These are phyloP conservation scores for Ceratocystis ficicola DNA, from an alignment of 2,329 filamentous ascomycete species.

Conservation along the genomic window DNA sequence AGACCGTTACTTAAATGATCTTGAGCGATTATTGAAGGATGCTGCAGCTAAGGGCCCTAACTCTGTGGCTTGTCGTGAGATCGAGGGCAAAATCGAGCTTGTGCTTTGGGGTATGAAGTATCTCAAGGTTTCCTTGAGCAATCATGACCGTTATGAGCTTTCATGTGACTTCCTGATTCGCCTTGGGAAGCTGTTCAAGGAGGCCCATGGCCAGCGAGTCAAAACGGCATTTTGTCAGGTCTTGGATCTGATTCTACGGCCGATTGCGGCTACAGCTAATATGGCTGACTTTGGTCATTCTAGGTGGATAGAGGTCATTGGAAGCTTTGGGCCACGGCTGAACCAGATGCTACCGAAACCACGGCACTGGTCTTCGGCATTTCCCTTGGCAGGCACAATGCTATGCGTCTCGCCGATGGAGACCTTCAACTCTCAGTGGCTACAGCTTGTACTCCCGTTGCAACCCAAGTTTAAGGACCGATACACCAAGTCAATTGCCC, in stretches of 20 bases:
- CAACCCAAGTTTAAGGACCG: conserved; percentile 79
- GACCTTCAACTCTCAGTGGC: conserved; percentile 73
- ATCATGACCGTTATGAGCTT: conserved; percentile 65
- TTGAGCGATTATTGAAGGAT: conserved; percentile 67
- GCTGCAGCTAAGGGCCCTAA: conserved; percentile 56
- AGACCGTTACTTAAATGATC: conserved; percentile 66
- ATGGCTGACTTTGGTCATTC: conserved; percentile 63
- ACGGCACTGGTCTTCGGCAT: conserved; percentile 80
- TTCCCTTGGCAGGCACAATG: conserved; percentile 75
- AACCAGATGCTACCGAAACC: conserved; percentile 81
- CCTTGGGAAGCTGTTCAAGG: conserved; percentile 69
- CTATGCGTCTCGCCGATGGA: conserved; percentile 82
- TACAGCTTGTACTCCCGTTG: conserved; percentile 63
- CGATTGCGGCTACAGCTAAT: conserved; percentile 69
- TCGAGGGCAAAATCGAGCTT: conserved; percentile 73
- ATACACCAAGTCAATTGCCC: conserved; percentile 59
- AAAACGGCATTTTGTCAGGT: conserved; percentile 94
- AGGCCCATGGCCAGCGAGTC: conserved; percentile 74
- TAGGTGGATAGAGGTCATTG: conserved; percentile 78
- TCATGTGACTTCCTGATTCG: conserved; percentile 81
- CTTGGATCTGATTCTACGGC: conserved; percentile 72
- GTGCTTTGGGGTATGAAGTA: conserved; percentile 87
- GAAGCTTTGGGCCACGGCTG: conserved; percentile 64
- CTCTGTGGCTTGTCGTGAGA: conserved; percentile 45
- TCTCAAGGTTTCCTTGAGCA: conserved; percentile 60